Percentiles rank a stretch among this genome's conserved stretches.
These are phyloP conservation scores for Alopecurus myosuroides DNA, from an alignment of 176 grass and related monocot genomes.

Conservation along the genomic window DNA sequence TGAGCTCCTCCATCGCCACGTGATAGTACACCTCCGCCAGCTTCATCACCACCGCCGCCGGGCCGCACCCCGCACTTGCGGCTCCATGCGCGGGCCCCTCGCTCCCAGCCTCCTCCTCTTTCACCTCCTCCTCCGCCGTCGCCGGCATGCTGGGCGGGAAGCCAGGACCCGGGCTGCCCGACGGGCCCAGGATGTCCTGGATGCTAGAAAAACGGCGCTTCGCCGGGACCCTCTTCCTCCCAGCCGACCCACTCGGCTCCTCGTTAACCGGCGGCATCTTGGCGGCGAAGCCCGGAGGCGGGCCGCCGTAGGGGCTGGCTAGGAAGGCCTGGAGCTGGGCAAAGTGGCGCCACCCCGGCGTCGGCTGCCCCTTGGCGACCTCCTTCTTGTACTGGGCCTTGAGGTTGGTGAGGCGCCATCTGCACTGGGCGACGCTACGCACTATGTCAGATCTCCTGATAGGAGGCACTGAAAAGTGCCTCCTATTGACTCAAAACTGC, in stretches of 20 bases:
- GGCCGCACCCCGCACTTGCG: background rate
- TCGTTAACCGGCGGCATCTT: background rate
- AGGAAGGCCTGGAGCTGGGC: conserved; percentile 16
- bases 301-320: background rate
- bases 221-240: background rate
- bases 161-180: background rate
- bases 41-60: conserved; percentile 17
- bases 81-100: background rate
- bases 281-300: conserved; percentile 5
- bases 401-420: too few species aligned
- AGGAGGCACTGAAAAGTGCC: too few species aligned
- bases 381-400: conserved; percentile 13
- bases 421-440: conserved; percentile 18
- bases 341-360: conserved; percentile 6
- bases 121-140: background rate
- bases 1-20: conserved; percentile 16
- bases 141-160: background rate
- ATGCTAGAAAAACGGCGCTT: background rate
- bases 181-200: background rate
- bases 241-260: background rate
- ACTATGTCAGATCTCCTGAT: too few species aligned
- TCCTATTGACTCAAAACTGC: too few species aligned
- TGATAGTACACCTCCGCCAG: background rate
- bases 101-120: background rate
- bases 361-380: background rate